Percentiles rank a stretch among this genome's conserved stretches.
Conservation (phyloP, 305 asterid species). For the Andrographis paniculata region DNA sequence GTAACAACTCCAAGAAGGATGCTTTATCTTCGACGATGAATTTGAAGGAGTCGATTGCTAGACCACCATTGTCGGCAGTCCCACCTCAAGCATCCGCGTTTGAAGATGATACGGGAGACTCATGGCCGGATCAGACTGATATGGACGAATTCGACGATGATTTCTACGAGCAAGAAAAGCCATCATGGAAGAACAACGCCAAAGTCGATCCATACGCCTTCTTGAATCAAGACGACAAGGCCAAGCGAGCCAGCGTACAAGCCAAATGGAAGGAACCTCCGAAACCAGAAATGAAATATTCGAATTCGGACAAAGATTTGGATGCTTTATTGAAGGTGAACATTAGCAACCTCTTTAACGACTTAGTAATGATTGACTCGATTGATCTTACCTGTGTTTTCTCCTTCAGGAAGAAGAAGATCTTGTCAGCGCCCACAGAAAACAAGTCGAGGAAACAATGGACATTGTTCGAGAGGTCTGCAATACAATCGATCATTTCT, state of each 20-base stretch:
- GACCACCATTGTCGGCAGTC: constrained; percentile 44
- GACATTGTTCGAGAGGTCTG: constrained; percentile 89
- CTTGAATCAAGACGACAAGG: constrained; percentile 41
- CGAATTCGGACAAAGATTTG: constrained; percentile 60
- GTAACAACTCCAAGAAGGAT: constrained; percentile 71
- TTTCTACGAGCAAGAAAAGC: constrained; percentile 60
- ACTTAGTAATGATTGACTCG: background rate
- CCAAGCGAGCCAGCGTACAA: constrained; percentile 50
- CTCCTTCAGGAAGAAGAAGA: constrained; percentile 81
- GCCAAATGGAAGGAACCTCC: constrained; percentile 63
- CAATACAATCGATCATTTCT: constrained; percentile 9
- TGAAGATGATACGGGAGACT: constrained; percentile 54
- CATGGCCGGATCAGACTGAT: constrained; percentile 71
- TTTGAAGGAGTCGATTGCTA: constrained; percentile 70
- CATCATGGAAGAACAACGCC: constrained; percentile 46
- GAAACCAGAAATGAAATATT: constrained; percentile 44
- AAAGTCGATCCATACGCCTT: constrained; percentile 40
- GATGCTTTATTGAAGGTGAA: constrained; percentile 69
- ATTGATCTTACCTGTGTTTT: constrained; percentile 10
- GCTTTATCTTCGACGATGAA: constrained; percentile 49
- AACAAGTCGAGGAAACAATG: constrained; percentile 95
- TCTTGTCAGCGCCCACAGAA: constrained; percentile 87
- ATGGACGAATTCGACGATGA: constrained; percentile 82
- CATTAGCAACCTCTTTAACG: background rate
- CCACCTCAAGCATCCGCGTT: constrained; percentile 43